These are phyloP conservation scores for Trichophyton simii DNA, from an alignment of 2,329 filamentous ascomycete species.

Conservation along the genomic window DNA sequence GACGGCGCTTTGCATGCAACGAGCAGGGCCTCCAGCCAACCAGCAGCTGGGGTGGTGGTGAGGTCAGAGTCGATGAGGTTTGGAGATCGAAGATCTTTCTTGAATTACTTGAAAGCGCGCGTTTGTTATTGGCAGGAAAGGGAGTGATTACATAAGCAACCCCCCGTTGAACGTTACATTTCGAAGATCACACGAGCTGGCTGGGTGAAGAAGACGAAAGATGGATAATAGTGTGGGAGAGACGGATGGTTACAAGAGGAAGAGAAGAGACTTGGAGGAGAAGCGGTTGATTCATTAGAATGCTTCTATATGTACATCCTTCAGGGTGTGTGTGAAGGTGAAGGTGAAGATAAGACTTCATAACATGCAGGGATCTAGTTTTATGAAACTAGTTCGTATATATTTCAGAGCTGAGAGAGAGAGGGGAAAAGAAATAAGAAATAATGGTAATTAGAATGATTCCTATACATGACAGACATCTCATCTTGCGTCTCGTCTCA, in stretches of 20 bases:
- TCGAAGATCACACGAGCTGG: neutral
- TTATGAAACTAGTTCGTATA: too few relatives aligned
- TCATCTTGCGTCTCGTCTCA: neutral
- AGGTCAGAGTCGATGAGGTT: neutral
- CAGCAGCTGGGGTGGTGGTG: neutral
- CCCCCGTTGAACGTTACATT: neutral
- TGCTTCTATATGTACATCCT: conserved; percentile 3
- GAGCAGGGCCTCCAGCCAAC: neutral
- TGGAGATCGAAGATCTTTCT: neutral
- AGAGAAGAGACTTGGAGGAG: neutral
- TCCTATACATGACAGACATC: neutral
- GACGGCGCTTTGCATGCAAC: neutral
- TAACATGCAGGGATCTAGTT: neutral
- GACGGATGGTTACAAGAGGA: neutral
- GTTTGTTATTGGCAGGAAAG: too few relatives aligned
- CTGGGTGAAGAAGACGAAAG: neutral
- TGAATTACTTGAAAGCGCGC: too few relatives aligned
- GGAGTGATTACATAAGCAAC: too few relatives aligned
- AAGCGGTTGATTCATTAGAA: neutral
- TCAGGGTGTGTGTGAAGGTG: neutral
- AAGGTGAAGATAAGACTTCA: neutral
- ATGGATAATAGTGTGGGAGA: neutral
- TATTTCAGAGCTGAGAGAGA: neutral
- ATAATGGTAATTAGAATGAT: neutral
- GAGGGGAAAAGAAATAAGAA: neutral